Conservation (phyloP, 352 stramenopile species). For the Globisporangium paroecandrum region DNA sequence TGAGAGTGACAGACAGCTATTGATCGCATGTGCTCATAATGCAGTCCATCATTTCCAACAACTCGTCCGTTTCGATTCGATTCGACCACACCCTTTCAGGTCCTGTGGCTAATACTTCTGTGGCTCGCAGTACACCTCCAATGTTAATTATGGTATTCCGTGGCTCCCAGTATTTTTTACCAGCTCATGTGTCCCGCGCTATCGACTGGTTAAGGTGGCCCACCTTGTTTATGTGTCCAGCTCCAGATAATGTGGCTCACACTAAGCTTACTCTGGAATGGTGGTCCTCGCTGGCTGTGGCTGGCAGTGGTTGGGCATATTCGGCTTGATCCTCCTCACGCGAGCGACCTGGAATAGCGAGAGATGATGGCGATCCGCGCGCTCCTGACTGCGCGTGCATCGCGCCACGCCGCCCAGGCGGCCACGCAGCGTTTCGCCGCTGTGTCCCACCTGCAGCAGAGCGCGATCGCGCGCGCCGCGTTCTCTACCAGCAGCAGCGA, state of each 20-base stretch:
- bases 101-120: background rate
- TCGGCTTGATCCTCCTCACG: slow-evolving; percentile 9
- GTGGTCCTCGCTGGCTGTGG: slow-evolving; percentile 24
- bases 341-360: slow-evolving; percentile 8
- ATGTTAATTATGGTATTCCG: background rate
- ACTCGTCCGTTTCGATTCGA: slow-evolving; percentile 7
- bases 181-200: slow-evolving; percentile 19
- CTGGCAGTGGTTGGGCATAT: slow-evolving; percentile 19
- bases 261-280: slow-evolving; percentile 2
- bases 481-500: slow-evolving; percentile 35
- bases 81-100: slow-evolving; percentile 2
- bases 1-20: background rate
- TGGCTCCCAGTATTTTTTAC: background rate
- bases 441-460: slow-evolving; percentile 9
- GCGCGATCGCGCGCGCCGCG: slow-evolving; percentile 11
- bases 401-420: slow-evolving; percentile 18
- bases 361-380: slow-evolving; percentile 59
- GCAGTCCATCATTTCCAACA: background rate
- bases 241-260: slow-evolving; percentile 10
- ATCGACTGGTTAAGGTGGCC: slow-evolving; percentile 1
- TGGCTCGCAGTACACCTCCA: background rate
- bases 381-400: slow-evolving; percentile 34
- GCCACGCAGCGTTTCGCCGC: slow-evolving; percentile 22
- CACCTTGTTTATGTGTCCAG: slow-evolving; percentile 12
- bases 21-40: background rate